phyloP scores from a whole-genome alignment of 2,329 filamentous ascomycete genomes.

The Fusarium armeniacum region DNA sequence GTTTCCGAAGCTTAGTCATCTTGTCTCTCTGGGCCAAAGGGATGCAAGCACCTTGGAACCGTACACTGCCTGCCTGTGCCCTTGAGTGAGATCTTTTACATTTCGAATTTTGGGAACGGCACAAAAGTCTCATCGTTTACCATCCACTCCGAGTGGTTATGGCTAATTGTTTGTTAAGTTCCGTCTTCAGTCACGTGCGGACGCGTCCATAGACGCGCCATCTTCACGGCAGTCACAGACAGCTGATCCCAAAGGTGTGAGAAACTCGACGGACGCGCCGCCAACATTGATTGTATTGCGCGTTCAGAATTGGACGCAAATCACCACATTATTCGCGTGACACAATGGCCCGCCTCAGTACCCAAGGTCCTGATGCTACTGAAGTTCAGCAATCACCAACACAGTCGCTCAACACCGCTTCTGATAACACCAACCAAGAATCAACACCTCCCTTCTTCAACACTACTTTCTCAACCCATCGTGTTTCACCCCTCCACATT shows the following conservation, averaged over 20 bases:
- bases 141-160: not conserved
- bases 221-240: not conserved
- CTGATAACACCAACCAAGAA: constrained; percentile 28
- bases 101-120: not conserved
- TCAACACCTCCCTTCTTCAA: constrained; percentile 65
- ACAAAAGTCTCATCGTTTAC: not conserved
- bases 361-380: constrained; percentile 32
- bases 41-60: not conserved
- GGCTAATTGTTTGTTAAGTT: no score
- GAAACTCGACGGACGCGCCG: not conserved
- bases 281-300: not conserved
- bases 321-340: no score
- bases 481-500: constrained; percentile 67
- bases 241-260: not conserved
- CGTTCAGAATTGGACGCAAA: not conserved
- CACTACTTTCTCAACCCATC: constrained; percentile 70
- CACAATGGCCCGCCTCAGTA: constrained; percentile 46
- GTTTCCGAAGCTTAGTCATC: not conserved
- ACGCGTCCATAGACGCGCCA: constrained; percentile 10
- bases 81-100: not conserved
- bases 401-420: constrained; percentile 28
- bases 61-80: not conserved
- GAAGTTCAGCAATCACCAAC: constrained; percentile 39
- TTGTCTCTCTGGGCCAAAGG: not conserved
- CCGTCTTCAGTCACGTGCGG: not conserved